Conservation (phyloP, 305 asterid species). For the Stenogyne calaminthoides region DNA sequence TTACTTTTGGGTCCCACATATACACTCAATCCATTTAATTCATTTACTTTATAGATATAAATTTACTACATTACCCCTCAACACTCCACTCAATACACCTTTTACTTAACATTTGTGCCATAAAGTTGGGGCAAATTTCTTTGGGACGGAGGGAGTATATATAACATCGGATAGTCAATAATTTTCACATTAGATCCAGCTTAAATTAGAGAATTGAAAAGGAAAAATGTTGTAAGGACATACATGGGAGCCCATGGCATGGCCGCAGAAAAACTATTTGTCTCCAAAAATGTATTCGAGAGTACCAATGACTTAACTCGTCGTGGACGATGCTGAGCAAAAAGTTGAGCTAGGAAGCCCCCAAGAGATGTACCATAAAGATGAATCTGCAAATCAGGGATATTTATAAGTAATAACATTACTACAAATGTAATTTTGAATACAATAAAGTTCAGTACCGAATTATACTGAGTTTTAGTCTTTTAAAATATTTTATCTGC, state of each 20-base stretch:
- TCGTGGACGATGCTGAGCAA: slow-evolving; percentile 96
- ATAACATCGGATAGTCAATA: neutral
- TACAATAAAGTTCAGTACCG: neutral
- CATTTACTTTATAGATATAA: too few relatives aligned
- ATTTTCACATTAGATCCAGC: slow-evolving; percentile 11
- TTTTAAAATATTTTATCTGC: neutral
- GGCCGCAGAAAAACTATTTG: slow-evolving; percentile 79
- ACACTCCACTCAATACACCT: too few relatives aligned
- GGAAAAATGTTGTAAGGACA: slow-evolving; percentile 32
- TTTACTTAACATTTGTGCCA: too few relatives aligned
- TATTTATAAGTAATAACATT: slow-evolving; percentile 12
- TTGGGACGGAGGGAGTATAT: too few relatives aligned
- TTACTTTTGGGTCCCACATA: too few relatives aligned
- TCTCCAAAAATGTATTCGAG: slow-evolving; percentile 91
- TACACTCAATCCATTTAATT: too few relatives aligned
- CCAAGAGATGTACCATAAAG: slow-evolving; percentile 96
- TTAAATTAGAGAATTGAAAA: neutral
- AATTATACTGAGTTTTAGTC: neutral
- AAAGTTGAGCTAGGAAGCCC: slow-evolving; percentile 96
- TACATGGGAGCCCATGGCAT: slow-evolving; percentile 99
- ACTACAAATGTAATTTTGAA: neutral
- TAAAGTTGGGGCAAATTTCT: too few relatives aligned
- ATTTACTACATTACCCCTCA: too few relatives aligned
- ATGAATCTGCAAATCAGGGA: slow-evolving; percentile 63
- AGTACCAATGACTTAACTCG: slow-evolving; percentile 90